A percentile compares a stretch with the other conserved stretches of the same genome.
phyloP scores from a whole-genome alignment of 371 early-diverging fungal species.

The Apophysomyces ossiformis region DNA sequence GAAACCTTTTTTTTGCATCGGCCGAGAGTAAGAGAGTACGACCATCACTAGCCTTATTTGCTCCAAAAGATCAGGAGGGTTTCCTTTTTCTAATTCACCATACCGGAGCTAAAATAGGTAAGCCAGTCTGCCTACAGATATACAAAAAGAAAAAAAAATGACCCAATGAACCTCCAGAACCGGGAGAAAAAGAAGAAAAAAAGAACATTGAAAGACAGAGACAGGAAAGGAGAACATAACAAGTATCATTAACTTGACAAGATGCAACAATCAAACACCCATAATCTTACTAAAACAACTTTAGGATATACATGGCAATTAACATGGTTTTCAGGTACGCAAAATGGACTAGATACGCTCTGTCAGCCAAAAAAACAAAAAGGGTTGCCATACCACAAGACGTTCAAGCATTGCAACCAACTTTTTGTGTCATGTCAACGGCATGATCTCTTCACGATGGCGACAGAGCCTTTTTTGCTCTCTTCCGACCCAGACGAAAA shows the following conservation, averaged over 20 bases:
- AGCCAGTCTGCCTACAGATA: background rate
- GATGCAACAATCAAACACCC: too few relatives aligned
- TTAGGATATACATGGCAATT: too few relatives aligned
- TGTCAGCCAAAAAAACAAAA: constrained; percentile 7
- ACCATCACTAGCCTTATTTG: background rate
- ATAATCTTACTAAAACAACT: background rate
- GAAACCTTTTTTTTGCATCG: background rate
- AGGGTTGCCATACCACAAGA: too few relatives aligned
- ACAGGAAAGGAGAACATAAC: background rate
- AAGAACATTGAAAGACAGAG: background rate
- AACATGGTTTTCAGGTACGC: too few relatives aligned
- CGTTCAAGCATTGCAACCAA: too few relatives aligned
- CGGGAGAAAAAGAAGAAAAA: constrained; percentile 6
- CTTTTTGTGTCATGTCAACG: too few relatives aligned
- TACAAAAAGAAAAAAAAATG: constrained; percentile 1
- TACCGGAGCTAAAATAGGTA: background rate
- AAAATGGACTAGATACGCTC: background rate
- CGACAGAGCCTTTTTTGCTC: too few relatives aligned
- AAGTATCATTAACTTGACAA: background rate
- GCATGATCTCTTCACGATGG: too few relatives aligned
- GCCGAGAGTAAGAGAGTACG: background rate
- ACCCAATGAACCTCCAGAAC: too few relatives aligned
- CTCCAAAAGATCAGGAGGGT: background rate
- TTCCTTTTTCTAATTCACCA: background rate
- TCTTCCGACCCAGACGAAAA: too few relatives aligned